These are phyloP conservation scores for Davidsoniella virescens DNA, from an alignment of 2,329 filamentous ascomycete species.

Conservation along the genomic window DNA sequence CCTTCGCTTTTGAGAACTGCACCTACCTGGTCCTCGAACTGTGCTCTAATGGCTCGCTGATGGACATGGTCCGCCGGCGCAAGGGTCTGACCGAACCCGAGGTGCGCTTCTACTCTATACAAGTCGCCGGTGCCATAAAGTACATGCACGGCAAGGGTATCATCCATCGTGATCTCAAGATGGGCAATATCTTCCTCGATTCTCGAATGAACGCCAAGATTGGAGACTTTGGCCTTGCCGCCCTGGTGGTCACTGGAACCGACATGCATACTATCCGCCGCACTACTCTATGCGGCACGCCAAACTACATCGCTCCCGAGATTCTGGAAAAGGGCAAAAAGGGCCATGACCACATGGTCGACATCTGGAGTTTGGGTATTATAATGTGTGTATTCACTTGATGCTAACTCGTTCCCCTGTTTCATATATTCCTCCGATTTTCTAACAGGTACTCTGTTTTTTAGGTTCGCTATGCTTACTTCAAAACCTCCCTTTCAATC, in stretches of 20 bases:
- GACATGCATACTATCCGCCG: conserved; percentile 73
- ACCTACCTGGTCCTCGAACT: conserved; percentile 92
- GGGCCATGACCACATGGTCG: conserved; percentile 93
- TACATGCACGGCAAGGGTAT: conserved; percentile 94
- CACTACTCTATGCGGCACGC: conserved; percentile 89
- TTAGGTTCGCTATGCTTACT: conserved; percentile 83
- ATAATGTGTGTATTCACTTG: conserved; percentile 54
- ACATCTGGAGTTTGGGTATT: conserved; percentile 95
- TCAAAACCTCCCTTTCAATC: conserved; percentile 96
- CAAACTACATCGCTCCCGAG: conserved; percentile 95
- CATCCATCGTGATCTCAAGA: conserved; percentile 92
- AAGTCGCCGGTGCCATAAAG: conserved; percentile 92
- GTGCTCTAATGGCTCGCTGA: conserved; percentile 87
- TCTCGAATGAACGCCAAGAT: conserved; percentile 94
- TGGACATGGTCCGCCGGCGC: conserved; percentile 92
- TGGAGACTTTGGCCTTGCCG: conserved; percentile 90
- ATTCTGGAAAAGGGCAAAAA: conserved; percentile 88
- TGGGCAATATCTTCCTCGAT: conserved; percentile 94
- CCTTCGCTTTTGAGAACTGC: conserved; percentile 75
- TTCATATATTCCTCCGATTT: background rate
- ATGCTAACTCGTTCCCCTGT: background rate
- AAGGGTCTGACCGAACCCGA: conserved; percentile 86
- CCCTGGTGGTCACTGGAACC: conserved; percentile 76
- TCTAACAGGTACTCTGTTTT: conserved; percentile 7
- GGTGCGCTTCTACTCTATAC: conserved; percentile 82